Conservation (phyloP, 2,329 filamentous ascomycete genomes). For the Acephala macrosclerotiorum region DNA sequence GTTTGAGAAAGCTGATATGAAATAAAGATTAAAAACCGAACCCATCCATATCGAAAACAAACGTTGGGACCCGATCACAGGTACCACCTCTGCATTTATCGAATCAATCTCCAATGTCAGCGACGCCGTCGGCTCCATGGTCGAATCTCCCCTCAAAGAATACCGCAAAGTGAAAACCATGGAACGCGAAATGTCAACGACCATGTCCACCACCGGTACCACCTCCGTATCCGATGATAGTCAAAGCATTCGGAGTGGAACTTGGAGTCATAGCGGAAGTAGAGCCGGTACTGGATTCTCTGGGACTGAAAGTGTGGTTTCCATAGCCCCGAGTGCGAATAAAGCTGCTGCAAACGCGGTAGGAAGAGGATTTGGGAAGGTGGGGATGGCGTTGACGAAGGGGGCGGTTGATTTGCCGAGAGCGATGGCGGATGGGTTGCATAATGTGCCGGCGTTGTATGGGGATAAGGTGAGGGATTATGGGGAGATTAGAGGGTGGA, state of each 20-base stretch:
- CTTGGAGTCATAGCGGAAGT: no score
- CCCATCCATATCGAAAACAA: slow-evolving; percentile 43
- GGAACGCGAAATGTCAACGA: neutral
- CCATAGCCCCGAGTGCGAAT: slow-evolving; percentile 5
- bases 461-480: slow-evolving; percentile 79
- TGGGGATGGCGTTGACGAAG: slow-evolving; percentile 49
- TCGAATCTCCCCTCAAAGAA: neutral
- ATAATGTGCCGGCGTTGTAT: slow-evolving; percentile 27
- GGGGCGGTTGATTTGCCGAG: slow-evolving; percentile 35
- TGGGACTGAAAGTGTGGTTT: neutral
- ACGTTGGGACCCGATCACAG: slow-evolving; percentile 47
- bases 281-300: neutral
- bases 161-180: neutral
- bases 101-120: neutral
- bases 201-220: neutral
- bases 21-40: slow-evolving; percentile 21
- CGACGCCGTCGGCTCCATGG: neutral
- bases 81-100: slow-evolving; percentile 24
- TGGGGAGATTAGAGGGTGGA: slow-evolving; percentile 81
- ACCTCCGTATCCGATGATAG: neutral
- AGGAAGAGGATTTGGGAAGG: slow-evolving; percentile 10
- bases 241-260: neutral
- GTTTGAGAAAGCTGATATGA: neutral
- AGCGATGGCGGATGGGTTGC: slow-evolving; percentile 30
- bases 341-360: slow-evolving; percentile 21